phyloP scores from a whole-genome alignment of 2,329 filamentous ascomycete genomes.

The Aspergillus eucalypticola region DNA sequence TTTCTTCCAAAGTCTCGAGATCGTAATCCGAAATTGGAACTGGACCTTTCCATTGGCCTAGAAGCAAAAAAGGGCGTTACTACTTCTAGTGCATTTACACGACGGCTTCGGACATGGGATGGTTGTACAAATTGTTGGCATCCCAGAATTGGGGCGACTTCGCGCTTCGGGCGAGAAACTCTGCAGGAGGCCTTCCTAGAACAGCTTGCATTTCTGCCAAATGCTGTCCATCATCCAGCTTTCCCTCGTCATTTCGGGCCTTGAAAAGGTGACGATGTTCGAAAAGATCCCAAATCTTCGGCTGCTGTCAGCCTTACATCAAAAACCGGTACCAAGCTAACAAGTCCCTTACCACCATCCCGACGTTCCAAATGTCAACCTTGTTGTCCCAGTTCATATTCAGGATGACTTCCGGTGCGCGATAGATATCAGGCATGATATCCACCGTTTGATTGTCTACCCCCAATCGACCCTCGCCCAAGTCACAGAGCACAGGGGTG shows the following conservation, averaged over 20 bases:
- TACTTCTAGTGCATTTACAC: not conserved
- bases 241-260: constrained; percentile 11
- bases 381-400: constrained; percentile 31
- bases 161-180: constrained; percentile 16
- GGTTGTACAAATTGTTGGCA: constrained; percentile 8
- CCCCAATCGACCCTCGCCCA: constrained; percentile 29
- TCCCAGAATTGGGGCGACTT: constrained; percentile 11
- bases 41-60: constrained; percentile 17
- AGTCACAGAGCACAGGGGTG: constrained; percentile 29
- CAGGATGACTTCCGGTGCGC: constrained; percentile 33
- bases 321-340: not conserved
- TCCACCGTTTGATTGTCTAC: constrained; percentile 18
- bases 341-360: constrained; percentile 23
- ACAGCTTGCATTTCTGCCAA: constrained; percentile 15
- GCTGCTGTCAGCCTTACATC: constrained; percentile 6
- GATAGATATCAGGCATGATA: constrained; percentile 31
- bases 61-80: not conserved
- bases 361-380: constrained; percentile 36
- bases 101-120: not conserved
- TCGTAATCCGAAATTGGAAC: constrained; percentile 10
- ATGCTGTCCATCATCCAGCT: constrained; percentile 16
- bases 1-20: constrained; percentile 15
- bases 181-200: constrained; percentile 6
- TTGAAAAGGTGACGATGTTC: constrained; percentile 19
- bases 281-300: constrained; percentile 25